Base-by-base conservation (phyloP, 768 basidiomycete species). In the Cyathus striatus region DNA sequence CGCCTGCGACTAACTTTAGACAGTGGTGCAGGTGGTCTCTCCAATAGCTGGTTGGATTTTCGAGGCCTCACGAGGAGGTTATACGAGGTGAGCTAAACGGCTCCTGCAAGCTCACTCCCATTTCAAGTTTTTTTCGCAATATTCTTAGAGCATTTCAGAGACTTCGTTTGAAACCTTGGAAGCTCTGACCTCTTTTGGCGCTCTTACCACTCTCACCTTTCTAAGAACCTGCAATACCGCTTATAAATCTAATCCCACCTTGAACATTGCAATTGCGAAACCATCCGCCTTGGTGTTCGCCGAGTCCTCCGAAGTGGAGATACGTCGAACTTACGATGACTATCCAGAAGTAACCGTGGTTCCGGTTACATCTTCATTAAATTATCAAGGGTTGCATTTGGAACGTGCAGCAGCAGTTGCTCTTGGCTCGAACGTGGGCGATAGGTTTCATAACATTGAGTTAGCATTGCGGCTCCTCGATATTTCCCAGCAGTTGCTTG, bases 391-490 rank as follows among this genome's bases (percentile, higher is more conserved):
- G 21, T 25, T 9, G 21, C 20, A 17, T 6, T 23, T 22, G 21
- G 33, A 40, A 6, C 52, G 56, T 43, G 65, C 50, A 1, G 85
- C 72, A 3, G 81, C 81, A 6, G 73, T 98, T 25, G 90, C 90
- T 1, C 61, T 98, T 1, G 95, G 95, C 0, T 87, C 92, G 3
- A 98, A 98, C 56, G 70, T 97, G 0, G 92, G 91, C 0, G 91
- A 96, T 61, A 72, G 86, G 5, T 85, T 91, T 49, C 72, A 72
- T 18, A 86, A 96, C 56, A 86, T 98, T 49, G 83, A 86, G 52
- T 64, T 68, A 25, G 91, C 94, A 0, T 66, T 97, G 5, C 75
- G 79, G 14, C 59, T 83, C 16, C 72, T 97, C 4, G 86, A 90
- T 54, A 54, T 61, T 10, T 77, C 76, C 0, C 49, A 50, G 21